Percentiles rank a stretch among this genome's conserved stretches.
Evolutionary conservation across 345 rosid genomes (phyloP).

Genomic region (Arabis alpina): DNA sequence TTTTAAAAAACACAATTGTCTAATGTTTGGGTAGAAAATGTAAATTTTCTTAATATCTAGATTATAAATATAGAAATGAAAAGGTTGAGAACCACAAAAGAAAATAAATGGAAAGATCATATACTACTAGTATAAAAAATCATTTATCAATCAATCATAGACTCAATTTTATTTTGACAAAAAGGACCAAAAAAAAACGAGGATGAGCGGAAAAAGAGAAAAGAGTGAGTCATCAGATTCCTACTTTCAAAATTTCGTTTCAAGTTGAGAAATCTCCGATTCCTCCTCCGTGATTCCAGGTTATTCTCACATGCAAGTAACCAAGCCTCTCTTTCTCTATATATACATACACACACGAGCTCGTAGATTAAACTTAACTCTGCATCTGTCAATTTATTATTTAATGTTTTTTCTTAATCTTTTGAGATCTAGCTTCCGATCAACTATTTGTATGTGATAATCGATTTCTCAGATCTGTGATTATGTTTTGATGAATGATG

Average conservation of each 20-base stretch:
- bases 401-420: not conserved
- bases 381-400: slow-evolving; percentile 1
- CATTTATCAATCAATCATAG: too few species aligned
- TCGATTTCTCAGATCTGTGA: slow-evolving; percentile 40
- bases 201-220: slow-evolving; percentile 26
- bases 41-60: too few species aligned
- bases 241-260: slow-evolving; percentile 12
- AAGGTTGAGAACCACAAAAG: not conserved
- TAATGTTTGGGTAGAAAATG: too few species aligned
- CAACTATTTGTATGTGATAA: slow-evolving; percentile 12
- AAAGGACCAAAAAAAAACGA: slow-evolving; percentile 28
- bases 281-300: not conserved
- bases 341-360: not conserved
- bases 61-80: too few species aligned
- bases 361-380: not conserved
- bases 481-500: slow-evolving; percentile 1
- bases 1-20: too few species aligned
- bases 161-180: not conserved
- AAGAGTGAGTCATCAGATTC: slow-evolving; percentile 27
- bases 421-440: slow-evolving; percentile 7
- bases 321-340: slow-evolving; percentile 20
- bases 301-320: slow-evolving; percentile 29
- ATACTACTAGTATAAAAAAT: too few species aligned
- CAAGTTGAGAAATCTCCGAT: not conserved
- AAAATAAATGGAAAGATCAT: not conserved